Evolutionary conservation across 176 grass and related monocot species (phyloP), one percentile per base, ranked within the genome.

Genomic region (Secale cereale): DNA sequence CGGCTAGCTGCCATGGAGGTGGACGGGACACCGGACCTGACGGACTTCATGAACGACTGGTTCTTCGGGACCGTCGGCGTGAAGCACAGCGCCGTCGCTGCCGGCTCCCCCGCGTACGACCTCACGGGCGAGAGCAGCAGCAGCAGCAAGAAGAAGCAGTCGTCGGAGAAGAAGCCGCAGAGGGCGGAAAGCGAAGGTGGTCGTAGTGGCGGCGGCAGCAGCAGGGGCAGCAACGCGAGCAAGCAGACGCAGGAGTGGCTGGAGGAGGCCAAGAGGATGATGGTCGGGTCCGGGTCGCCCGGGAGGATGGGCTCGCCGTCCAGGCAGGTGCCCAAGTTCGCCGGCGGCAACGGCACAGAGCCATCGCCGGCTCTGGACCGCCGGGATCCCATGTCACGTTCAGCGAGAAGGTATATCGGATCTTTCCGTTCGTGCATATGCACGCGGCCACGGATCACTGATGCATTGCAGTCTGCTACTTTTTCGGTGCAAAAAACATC

Each of bases 21-120:
- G 50, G 79, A 80, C 32, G 85, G 62, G 67, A 77, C 85, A 45
- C 85, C 88, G 43, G 92, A 94, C 82, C 71, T 94, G 59, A 52
- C 85, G 8, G 90, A 94, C 74, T 92, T 94, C 75, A 94, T 94
- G 90, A 92, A 94, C 85, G 92, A 94, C 78, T 94, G 92, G 92
- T 94, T 94, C 90, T 94, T 92, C 68, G 90, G 92, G 14, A 92
- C 78, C 52, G 85, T 79, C 29, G 77, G 70, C 66, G 29, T 56
- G 35, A 76, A 81, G 28, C 89, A 65, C 79, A 74, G 27, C 66
- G 68, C 81, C 8, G 41, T 45, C 43, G 12, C 37, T 3, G 23
- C 41, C 41, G 71, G 26, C 8, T 16, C 15, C 4, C 31, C 60
- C 26, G 39, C n/a, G 46, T 86, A 87, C 72, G 83, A 92, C 76